phyloP scores from a whole-genome alignment of 164 flowering plant genomes.

The Tetrastigma voinierianum region DNA sequence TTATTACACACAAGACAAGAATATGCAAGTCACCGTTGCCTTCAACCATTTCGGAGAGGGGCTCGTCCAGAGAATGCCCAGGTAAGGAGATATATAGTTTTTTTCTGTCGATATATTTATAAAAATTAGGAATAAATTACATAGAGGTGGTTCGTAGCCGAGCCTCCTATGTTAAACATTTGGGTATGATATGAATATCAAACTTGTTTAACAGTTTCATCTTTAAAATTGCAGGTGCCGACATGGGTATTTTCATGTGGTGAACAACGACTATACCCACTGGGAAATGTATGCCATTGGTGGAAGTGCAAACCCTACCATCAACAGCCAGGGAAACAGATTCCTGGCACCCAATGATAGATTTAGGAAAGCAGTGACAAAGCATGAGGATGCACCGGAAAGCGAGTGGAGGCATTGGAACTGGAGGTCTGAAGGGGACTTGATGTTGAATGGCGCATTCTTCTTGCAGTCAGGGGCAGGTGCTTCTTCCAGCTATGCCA shows the following conservation, averaged over 20 bases:
- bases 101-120: too few relatives aligned
- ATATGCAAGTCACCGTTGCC: constrained; percentile 48
- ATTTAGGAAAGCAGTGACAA: constrained; percentile 30
- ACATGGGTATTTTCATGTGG: constrained; percentile 56
- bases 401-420: constrained; percentile 30
- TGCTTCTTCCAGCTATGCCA: constrained; percentile 16
- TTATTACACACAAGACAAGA: constrained; percentile 32
- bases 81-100: constrained; percentile 26
- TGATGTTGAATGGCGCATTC: constrained; percentile 26
- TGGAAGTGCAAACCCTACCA: constrained; percentile 50
- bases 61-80: constrained; percentile 53
- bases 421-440: constrained; percentile 31
- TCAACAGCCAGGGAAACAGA: constrained; percentile 48
- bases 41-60: constrained; percentile 58
- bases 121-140: too few relatives aligned
- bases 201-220: too few relatives aligned
- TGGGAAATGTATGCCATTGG: constrained; percentile 68
- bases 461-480: constrained; percentile 24
- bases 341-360: constrained; percentile 37
- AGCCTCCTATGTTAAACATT: too few relatives aligned
- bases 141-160: too few relatives aligned
- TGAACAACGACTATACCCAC: constrained; percentile 52
- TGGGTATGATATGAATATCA: too few relatives aligned
- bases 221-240: constrained; percentile 32
- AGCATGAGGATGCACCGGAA: constrained; percentile 23